phyloP scores from a whole-genome alignment of 2,329 filamentous ascomycete species.

The Aspergillus tamarii region DNA sequence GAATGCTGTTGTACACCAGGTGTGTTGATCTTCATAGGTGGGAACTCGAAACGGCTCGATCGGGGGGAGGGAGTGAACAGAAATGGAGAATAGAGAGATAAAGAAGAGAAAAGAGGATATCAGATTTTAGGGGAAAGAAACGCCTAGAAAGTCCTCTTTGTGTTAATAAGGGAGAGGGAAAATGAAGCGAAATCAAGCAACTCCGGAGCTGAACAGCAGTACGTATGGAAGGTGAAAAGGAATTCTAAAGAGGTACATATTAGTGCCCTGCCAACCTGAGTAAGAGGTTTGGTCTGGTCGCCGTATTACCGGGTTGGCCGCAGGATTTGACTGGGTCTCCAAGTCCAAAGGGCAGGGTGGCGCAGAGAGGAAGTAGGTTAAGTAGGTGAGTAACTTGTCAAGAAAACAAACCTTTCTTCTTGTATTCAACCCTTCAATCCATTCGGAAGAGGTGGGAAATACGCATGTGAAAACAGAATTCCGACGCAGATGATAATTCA shows the following conservation, averaged over 20 bases:
- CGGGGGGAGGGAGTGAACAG: neutral
- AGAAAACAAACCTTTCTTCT: neutral
- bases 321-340: constrained; percentile 5
- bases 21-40: constrained; percentile 2
- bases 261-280: constrained; percentile 5
- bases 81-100: neutral
- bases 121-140: neutral
- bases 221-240: constrained; percentile 2
- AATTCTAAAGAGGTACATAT: constrained; percentile 2
- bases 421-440: neutral
- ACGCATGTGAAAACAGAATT: neutral
- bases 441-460: too few species aligned
- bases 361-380: constrained; percentile 11
- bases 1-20: constrained; percentile 2
- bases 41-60: neutral
- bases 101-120: neutral
- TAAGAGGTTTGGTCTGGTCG: neutral
- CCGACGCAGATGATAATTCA: neutral
- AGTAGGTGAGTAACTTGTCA: neutral
- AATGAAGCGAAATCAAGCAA: constrained; percentile 4
- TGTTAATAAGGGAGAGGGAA: neutral
- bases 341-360: neutral
- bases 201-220: neutral
- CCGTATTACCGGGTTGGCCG: constrained; percentile 5
- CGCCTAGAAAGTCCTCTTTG: neutral